These are phyloP conservation scores for Actinidia polygama DNA, from an alignment of 179 eudicot genomes.

Conservation along the genomic window DNA sequence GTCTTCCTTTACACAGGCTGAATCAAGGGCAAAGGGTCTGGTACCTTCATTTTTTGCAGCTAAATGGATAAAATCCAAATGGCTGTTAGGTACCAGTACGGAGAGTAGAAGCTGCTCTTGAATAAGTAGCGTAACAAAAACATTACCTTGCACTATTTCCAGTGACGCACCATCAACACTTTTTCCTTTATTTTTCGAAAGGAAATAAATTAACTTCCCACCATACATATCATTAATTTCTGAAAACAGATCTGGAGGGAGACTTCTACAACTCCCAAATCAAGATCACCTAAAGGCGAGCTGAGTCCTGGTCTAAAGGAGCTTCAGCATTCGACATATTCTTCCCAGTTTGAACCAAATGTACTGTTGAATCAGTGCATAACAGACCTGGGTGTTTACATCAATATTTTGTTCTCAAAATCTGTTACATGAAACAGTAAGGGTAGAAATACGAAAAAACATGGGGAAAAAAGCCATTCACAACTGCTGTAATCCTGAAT, in stretches of 20 bases:
- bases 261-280: conserved; percentile 75
- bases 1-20: conserved; percentile 6
- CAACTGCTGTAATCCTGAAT: neutral
- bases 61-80: conserved; percentile 28
- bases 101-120: conserved; percentile 2
- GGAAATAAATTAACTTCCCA: conserved; percentile 63
- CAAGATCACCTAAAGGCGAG: conserved; percentile 74
- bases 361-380: conserved; percentile 27
- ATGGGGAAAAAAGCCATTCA: neutral
- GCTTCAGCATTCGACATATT: conserved; percentile 35
- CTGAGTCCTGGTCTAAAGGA: conserved; percentile 28
- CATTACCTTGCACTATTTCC: conserved; percentile 41
- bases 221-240: conserved; percentile 81
- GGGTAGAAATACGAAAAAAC: neutral
- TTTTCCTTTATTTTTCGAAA: conserved; percentile 53
- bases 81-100: conserved; percentile 19
- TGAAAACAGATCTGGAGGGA: conserved; percentile 82
- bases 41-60: conserved; percentile 27
- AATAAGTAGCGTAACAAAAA: conserved; percentile 8
- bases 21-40: conserved; percentile 10
- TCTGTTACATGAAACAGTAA: conserved; percentile 20
- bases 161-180: conserved; percentile 25
- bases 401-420: conserved; percentile 20
- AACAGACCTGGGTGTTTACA: conserved; percentile 33
- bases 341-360: conserved; percentile 27